Base-by-base conservation (phyloP, 306 rosid species). In the Cucurbita maxima region DNA sequence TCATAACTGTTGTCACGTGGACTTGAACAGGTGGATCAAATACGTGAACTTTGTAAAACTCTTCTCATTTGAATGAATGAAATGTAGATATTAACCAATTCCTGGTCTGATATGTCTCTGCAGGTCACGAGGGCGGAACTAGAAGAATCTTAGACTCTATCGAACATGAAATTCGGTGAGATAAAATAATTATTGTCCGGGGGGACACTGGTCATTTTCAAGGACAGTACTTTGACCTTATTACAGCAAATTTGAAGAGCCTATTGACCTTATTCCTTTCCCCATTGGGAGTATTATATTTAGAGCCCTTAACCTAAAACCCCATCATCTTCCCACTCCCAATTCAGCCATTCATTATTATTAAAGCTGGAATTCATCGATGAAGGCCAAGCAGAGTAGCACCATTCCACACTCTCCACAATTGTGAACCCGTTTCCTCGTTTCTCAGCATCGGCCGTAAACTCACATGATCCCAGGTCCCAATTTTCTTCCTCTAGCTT, bases 341-440 rank as follows among this genome's bases (percentile, higher is more conserved):
- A 84, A 60, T 84, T 81, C 55, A 76, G 58, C 89, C 89, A 84
- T n/a, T 77, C 83, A 77, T 79, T 76, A 77, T 79, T 76, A 12
- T 84, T 84, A 77, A 84, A 83, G 25, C 67, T 76, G 10, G 81
- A 80, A 79, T 73, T 76, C 73, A 79, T 72, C 5, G 87, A 76
- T 1, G 89, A 86, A 71, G 77, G 75, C 71, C 25, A 37, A 45
- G 58, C 72, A 34, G 75, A 75, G 7, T 37, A 61, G 64, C 62
- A 75, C 79, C 80, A 76, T 1, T 86, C 84, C 54, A 68, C 90
- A 76, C 76, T 53, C 18, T 68, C 89, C 22, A 54, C 76, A 73
- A 81, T 78, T 62, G 86, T 75, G 71, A 52, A 8, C 20, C 76
- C 77, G 13, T 43, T 44, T 11, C 12, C 41, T 45, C 4, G 13